These are phyloP conservation scores for Kurtzmaniella quercitrusa DNA, from an alignment of 1,139 yeast genomes.

Conservation along the genomic window DNA sequence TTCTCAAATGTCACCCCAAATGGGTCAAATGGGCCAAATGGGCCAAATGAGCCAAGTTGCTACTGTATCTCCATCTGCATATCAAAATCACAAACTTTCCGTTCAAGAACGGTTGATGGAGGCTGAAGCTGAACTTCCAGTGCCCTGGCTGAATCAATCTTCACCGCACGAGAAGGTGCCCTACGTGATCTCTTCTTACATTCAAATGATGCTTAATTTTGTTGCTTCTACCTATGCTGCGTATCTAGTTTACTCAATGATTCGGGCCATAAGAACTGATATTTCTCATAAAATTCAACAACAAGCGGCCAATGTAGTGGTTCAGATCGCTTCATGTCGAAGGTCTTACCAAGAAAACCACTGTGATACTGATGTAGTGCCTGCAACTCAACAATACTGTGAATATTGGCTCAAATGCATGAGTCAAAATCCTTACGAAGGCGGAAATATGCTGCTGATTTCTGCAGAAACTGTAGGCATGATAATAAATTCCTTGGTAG, in stretches of 20 bases:
- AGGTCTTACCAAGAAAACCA: conserved; percentile 48
- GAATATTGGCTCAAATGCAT: conserved; percentile 60
- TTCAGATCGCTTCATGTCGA: conserved; percentile 47
- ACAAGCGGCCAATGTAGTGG: conserved; percentile 30
- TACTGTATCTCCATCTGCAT: conserved; percentile 3
- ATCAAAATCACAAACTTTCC: neutral
- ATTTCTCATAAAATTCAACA: conserved; percentile 44
- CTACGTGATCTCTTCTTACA: conserved; percentile 52
- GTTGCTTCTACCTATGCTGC: conserved; percentile 39
- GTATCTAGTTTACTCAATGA: conserved; percentile 37
- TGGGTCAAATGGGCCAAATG: neutral
- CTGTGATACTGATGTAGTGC: conserved; percentile 58
- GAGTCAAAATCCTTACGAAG: conserved; percentile 46
- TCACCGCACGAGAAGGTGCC: conserved; percentile 41
- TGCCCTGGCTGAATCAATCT: conserved; percentile 43
- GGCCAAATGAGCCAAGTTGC: neutral
- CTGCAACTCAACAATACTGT: conserved; percentile 56
- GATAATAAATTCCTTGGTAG: conserved; percentile 58
- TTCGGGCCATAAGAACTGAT: conserved; percentile 49
- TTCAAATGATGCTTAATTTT: conserved; percentile 50
- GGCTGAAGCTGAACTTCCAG: conserved; percentile 28
- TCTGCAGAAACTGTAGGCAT: conserved; percentile 64
- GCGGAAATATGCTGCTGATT: conserved; percentile 44
- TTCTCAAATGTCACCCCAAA: neutral
- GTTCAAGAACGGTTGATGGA: conserved; percentile 1